Percentiles rank a stretch among this genome's conserved stretches.
phyloP scores from a whole-genome alignment of 768 basidiomycete genomes.

The Cystobasidium tubakii region DNA sequence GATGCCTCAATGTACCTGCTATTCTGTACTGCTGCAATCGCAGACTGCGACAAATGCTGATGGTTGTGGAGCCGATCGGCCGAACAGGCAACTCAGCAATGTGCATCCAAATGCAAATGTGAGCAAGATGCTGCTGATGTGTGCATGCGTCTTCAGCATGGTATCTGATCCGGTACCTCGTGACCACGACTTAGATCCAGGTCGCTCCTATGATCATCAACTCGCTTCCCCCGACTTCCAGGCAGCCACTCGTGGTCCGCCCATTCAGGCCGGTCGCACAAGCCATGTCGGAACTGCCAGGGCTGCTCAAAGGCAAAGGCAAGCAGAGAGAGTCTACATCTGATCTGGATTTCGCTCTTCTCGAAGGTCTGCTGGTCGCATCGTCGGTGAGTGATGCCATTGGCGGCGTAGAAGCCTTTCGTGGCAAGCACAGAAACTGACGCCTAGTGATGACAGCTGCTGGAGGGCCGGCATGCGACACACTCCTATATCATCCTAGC shows the following conservation, averaged over 20 bases:
- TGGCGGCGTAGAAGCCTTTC: neutral
- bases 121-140: neutral
- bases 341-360: slow-evolving; percentile 25
- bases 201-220: slow-evolving; percentile 28
- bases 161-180: neutral
- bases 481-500: slow-evolving; percentile 26
- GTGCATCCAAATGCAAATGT: slow-evolving; percentile 19
- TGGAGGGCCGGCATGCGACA: slow-evolving; percentile 13
- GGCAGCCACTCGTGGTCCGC: slow-evolving; percentile 10
- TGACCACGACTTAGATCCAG: neutral
- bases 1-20: neutral
- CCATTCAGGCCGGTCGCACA: slow-evolving; percentile 11
- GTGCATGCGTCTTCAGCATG: neutral
- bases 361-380: slow-evolving; percentile 26
- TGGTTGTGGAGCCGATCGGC: neutral
- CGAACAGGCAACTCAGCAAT: slow-evolving; percentile 24
- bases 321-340: slow-evolving; percentile 31
- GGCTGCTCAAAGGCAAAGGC: slow-evolving; percentile 11
- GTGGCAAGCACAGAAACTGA: neutral
- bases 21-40: neutral
- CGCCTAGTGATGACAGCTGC: neutral
- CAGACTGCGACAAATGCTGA: neutral
- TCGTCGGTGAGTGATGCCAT: slow-evolving; percentile 13
- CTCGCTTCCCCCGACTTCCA: slow-evolving; percentile 30
- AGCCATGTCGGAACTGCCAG: slow-evolving; percentile 1